Evolutionary conservation across 2,329 filamentous ascomycete species (phyloP).

Genomic region (Hypocreales sp.): DNA sequence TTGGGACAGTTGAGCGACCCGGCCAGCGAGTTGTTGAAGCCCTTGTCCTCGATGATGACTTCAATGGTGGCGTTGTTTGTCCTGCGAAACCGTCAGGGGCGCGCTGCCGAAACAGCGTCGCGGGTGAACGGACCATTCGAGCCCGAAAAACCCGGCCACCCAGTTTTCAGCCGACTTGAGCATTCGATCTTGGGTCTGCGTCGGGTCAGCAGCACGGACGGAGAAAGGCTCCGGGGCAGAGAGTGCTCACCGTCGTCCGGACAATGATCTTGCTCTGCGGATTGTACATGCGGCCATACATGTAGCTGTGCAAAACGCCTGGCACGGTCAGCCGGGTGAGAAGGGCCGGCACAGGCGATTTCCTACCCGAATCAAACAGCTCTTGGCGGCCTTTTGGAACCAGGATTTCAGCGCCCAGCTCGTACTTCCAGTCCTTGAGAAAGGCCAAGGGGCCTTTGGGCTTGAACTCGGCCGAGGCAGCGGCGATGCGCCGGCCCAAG

Average conservation of each 20-base stretch:
- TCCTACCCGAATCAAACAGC: conserved; percentile 45
- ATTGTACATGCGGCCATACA: conserved; percentile 57
- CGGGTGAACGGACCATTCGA: conserved; percentile 38
- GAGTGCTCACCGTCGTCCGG: conserved; percentile 40
- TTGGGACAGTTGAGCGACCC: conserved; percentile 55
- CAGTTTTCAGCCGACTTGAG: conserved; percentile 65
- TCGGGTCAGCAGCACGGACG: conserved; percentile 4
- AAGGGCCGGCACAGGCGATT: neutral
- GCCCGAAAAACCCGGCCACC: conserved; percentile 63
- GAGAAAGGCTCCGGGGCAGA: neutral
- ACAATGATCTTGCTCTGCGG: conserved; percentile 58
- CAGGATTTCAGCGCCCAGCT: conserved; percentile 55
- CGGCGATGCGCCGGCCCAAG: conserved; percentile 42
- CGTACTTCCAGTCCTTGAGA: conserved; percentile 52
- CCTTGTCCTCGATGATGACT: conserved; percentile 47
- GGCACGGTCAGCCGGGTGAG: neutral
- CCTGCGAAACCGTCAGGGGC: conserved; percentile 18
- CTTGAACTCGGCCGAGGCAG: conserved; percentile 34
- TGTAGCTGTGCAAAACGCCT: conserved; percentile 56
- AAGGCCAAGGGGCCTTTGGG: conserved; percentile 48
- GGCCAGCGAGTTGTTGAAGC: conserved; percentile 57
- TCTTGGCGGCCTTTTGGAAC: conserved; percentile 60
- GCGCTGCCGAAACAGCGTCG: neutral
- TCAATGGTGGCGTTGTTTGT: conserved; percentile 57
- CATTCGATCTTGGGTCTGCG: conserved; percentile 58